phyloP scores from a whole-genome alignment of 192 early-diverging fungal species.

The Podila verticillata region DNA sequence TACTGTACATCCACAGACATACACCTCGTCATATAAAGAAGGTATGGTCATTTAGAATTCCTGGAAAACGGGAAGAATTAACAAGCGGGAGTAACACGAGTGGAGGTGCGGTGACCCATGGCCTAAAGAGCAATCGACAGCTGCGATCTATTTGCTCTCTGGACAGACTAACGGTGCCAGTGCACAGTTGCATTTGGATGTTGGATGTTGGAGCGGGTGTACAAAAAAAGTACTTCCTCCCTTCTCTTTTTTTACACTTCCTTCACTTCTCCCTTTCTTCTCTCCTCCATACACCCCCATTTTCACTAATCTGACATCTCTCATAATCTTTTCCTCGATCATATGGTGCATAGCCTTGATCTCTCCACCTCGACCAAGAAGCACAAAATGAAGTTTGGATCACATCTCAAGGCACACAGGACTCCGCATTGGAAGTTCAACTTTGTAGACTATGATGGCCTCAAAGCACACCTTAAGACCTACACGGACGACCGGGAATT shows the following conservation, averaged over 20 bases:
- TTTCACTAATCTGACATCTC: not conserved
- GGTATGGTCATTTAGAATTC: too few species aligned
- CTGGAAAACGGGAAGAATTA: too few species aligned
- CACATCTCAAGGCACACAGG: constrained; percentile 71
- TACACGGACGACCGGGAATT: constrained; percentile 69
- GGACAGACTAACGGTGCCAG: too few species aligned
- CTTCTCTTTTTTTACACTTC: not conserved
- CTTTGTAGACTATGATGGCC: constrained; percentile 81
- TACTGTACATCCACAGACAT: too few species aligned
- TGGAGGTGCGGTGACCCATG: too few species aligned
- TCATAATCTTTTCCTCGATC: not conserved
- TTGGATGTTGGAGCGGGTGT: too few species aligned
- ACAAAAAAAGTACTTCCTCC: too few species aligned
- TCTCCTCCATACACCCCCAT: not conserved
- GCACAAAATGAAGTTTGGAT: constrained; percentile 86
- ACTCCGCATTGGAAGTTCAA: constrained; percentile 83
- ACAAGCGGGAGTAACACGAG: too few species aligned
- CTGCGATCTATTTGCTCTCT: too few species aligned
- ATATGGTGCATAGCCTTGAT: not conserved
- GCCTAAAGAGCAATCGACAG: too few species aligned
- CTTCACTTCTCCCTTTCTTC: not conserved
- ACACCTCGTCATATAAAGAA: too few species aligned
- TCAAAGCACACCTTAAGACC: constrained; percentile 83
- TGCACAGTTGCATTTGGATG: too few species aligned
- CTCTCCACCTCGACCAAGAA: not conserved